phyloP scores from a whole-genome alignment of 2,329 filamentous ascomycete genomes.

The Daldinia sp. region DNA sequence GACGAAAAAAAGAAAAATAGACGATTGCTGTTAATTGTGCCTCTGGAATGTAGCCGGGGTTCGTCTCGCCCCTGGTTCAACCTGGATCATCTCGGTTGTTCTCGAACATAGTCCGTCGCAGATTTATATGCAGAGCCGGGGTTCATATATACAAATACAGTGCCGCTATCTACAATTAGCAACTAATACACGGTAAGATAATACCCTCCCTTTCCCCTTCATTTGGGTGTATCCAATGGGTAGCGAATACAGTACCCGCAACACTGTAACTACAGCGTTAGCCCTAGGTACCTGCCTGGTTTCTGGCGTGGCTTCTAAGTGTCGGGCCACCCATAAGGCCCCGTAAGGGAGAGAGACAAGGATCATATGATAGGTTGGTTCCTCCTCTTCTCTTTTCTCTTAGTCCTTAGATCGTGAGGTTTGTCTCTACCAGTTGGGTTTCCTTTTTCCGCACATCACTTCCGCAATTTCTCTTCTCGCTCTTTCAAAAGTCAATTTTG shows the following conservation, averaged over 20 bases:
- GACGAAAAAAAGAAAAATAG: too few species aligned
- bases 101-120: constrained; percentile 29
- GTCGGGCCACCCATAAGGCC: neutral
- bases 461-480: constrained; percentile 7
- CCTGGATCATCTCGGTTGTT: constrained; percentile 34
- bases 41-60: constrained; percentile 12
- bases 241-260: constrained; percentile 22
- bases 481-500: constrained; percentile 16
- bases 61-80: constrained; percentile 35
- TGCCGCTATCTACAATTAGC: constrained; percentile 1
- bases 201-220: constrained; percentile 7
- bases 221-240: constrained; percentile 5
- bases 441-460: constrained; percentile 5
- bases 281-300: neutral
- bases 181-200: constrained; percentile 18
- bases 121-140: neutral
- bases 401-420: constrained; percentile 22
- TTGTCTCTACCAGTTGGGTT: constrained; percentile 13
- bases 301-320: neutral
- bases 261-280: constrained; percentile 26
- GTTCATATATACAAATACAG: constrained; percentile 9
- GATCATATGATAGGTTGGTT: constrained; percentile 31
- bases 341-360: constrained; percentile 1
- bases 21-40: neutral
- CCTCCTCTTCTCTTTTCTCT: neutral